Conservation (phyloP, 345 rosid genomes). For the Microcos paniculata region DNA sequence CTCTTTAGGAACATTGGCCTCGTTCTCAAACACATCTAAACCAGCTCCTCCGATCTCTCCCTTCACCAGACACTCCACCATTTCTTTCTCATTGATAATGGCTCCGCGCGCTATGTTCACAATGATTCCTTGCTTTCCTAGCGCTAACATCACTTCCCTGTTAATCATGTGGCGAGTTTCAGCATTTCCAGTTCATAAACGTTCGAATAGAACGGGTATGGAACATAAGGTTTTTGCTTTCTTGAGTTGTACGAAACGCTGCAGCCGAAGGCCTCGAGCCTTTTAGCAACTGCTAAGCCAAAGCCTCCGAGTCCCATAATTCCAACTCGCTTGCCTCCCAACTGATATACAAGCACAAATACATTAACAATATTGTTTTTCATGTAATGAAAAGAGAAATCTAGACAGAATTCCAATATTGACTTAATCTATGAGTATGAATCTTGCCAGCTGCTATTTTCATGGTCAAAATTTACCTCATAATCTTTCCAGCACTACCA, state of each 20-base stretch:
- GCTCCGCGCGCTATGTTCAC: slow-evolving; percentile 54
- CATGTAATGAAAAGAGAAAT: neutral
- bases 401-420: neutral
- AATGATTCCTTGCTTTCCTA: slow-evolving; percentile 48
- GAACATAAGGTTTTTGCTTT: slow-evolving; percentile 25
- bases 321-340: slow-evolving; percentile 10
- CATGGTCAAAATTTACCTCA: neutral
- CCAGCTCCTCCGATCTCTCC: slow-evolving; percentile 58
- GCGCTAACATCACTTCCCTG: slow-evolving; percentile 38
- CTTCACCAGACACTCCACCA: slow-evolving; percentile 37
- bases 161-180: slow-evolving; percentile 52
- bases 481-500: no score
- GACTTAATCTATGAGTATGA: neutral
- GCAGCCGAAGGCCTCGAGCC: slow-evolving; percentile 24
- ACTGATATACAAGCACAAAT: neutral
- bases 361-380: neutral
- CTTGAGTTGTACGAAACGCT: slow-evolving; percentile 42
- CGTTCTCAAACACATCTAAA: slow-evolving; percentile 55
- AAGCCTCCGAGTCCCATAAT: neutral
- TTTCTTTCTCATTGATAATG: slow-evolving; percentile 47
- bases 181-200: slow-evolving; percentile 40
- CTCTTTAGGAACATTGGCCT: slow-evolving; percentile 43
- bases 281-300: slow-evolving; percentile 8
- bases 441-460: neutral
- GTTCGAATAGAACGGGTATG: slow-evolving; percentile 33